Percentiles rank a stretch among this genome's conserved stretches.
These are phyloP conservation scores for Micractinium conductrix DNA, from an alignment of 139 green algal species.

Conservation along the genomic window DNA sequence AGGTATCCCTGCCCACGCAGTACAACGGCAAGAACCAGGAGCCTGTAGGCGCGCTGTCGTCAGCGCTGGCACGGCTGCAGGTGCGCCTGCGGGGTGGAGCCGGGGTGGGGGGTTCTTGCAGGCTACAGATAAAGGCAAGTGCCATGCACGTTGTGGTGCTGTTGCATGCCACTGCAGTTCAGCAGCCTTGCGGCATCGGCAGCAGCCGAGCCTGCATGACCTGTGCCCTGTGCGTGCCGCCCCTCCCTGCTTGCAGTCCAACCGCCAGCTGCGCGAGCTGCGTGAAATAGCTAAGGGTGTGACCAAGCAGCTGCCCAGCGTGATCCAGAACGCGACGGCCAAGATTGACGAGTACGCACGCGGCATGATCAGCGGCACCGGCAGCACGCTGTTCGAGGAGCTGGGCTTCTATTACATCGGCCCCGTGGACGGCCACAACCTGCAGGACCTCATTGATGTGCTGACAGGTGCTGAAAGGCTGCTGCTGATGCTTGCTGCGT, in stretches of 20 bases:
- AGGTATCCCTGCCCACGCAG: slow-evolving; percentile 98
- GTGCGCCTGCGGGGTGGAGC: slow-evolving; percentile 29
- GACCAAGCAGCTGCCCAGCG: slow-evolving; percentile 95
- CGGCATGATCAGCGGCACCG: slow-evolving; percentile 96
- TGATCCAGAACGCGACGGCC: slow-evolving; percentile 90
- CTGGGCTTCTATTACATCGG: slow-evolving; percentile 99
- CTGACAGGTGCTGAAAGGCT: too few relatives aligned
- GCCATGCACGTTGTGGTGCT: neutral
- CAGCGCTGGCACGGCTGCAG: slow-evolving; percentile 87
- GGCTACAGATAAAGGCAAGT: too few relatives aligned
- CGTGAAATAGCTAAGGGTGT: slow-evolving; percentile 97
- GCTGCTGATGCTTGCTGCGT: too few relatives aligned
- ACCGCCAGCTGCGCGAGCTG: slow-evolving; percentile 93
- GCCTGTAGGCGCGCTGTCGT: slow-evolving; percentile 95
- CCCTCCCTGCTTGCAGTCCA: slow-evolving; percentile 69
- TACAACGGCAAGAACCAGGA: slow-evolving; percentile 97
- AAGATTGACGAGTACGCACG: slow-evolving; percentile 99
- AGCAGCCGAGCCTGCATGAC: neutral
- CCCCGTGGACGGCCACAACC: slow-evolving; percentile 96
- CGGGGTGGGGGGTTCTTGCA: too few relatives aligned
- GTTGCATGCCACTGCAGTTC: neutral
- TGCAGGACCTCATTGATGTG: slow-evolving; percentile 90
- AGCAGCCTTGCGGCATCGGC: too few relatives aligned
- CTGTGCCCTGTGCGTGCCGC: neutral
- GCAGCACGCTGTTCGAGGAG: slow-evolving; percentile 98